Evolutionary conservation across 2,329 filamentous ascomycete genomes (phyloP).

Genomic region (Parasarocladium wereldwijsianum): DNA sequence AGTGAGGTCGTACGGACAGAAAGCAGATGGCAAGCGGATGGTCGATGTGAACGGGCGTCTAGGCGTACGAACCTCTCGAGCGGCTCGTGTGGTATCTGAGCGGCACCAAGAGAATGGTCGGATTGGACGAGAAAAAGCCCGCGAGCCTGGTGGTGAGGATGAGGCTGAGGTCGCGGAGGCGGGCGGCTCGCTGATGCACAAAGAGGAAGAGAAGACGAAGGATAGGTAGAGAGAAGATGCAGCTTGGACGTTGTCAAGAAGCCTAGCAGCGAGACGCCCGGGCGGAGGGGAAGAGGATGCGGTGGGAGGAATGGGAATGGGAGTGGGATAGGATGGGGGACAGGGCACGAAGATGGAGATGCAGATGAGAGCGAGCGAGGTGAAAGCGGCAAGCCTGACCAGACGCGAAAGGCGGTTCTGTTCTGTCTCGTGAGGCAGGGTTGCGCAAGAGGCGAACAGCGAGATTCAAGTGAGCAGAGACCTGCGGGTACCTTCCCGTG

Average conservation of each 20-base stretch:
- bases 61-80: no score
- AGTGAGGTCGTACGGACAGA: not conserved
- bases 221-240: slow-evolving; percentile 2
- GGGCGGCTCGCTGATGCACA: slow-evolving; percentile 3
- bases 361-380: no score
- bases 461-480: not conserved
- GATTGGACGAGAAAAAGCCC: slow-evolving; percentile 3
- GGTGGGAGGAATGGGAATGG: not conserved
- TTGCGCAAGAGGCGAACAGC: not conserved
- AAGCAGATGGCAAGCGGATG: not conserved
- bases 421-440: not conserved
- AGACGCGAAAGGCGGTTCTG: slow-evolving; percentile 1
- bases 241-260: slow-evolving; percentile 4
- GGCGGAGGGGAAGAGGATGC: slow-evolving; percentile 2
- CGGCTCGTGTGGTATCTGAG: no score
- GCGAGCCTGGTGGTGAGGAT: not conserved
- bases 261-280: slow-evolving; percentile 4
- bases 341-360: no score
- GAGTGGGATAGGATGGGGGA: not conserved
- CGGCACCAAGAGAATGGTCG: no score
- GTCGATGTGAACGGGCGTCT: not conserved
- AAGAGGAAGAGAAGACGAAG: slow-evolving; percentile 4
- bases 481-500: not conserved
- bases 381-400: slow-evolving; percentile 2
- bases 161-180: not conserved